Percentiles rank a stretch among this genome's conserved stretches.
Conservation (phyloP, 2,329 filamentous ascomycete genomes). For the Penicillium sp. region DNA sequence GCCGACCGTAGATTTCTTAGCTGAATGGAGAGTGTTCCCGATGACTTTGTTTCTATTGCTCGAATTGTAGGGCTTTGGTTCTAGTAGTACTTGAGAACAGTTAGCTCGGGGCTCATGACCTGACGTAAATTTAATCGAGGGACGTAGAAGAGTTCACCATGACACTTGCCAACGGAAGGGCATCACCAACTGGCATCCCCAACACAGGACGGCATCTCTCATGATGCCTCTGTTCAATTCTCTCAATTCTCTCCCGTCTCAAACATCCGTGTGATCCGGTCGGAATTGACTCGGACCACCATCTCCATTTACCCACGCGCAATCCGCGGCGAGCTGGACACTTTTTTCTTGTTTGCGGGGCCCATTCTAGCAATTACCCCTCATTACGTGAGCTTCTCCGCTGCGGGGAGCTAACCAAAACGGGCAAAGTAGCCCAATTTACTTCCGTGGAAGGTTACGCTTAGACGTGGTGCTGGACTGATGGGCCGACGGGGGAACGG, state of each 20-base stretch:
- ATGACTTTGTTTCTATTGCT: background rate
- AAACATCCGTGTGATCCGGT: background rate
- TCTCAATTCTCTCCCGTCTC: background rate
- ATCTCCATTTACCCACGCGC: background rate
- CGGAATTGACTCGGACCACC: slow-evolving; percentile 1
- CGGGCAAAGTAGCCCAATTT: background rate
- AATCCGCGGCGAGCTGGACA: background rate
- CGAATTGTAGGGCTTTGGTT: background rate
- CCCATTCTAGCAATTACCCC: slow-evolving; percentile 17
- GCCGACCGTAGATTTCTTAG: background rate
- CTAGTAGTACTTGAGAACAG: background rate
- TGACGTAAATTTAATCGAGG: no score
- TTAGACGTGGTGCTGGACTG: background rate
- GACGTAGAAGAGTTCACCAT: background rate
- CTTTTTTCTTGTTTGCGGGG: background rate
- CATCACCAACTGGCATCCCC: background rate
- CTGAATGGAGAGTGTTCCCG: background rate
- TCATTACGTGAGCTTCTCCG: slow-evolving; percentile 28
- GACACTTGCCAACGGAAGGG: background rate
- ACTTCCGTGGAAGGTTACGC: background rate
- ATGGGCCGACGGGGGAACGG: slow-evolving; percentile 4
- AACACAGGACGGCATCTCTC: background rate
- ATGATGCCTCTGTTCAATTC: background rate
- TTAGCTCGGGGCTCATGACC: background rate
- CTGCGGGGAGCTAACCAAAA: slow-evolving; percentile 15